A percentile compares a stretch with the other conserved stretches of the same genome.
phyloP scores from a whole-genome alignment of 2,329 filamentous ascomycete species.

The Fusarium compactum region DNA sequence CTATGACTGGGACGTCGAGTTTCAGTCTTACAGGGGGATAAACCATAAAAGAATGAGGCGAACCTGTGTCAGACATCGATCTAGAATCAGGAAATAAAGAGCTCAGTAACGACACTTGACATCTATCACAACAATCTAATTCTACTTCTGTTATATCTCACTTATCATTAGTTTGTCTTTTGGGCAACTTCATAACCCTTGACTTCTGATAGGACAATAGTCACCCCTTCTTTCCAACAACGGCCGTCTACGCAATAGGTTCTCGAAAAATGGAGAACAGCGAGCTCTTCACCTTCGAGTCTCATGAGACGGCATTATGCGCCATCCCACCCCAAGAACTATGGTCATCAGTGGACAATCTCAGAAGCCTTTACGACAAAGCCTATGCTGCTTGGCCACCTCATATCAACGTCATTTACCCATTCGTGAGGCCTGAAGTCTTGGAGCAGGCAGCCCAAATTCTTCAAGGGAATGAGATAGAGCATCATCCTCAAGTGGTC shows the following conservation, averaged over 20 bases:
- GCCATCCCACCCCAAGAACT: constrained; percentile 65
- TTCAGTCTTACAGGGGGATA: background rate
- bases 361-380: constrained; percentile 73
- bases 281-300: constrained; percentile 44
- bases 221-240: background rate
- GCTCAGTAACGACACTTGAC: background rate
- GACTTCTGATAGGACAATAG: background rate
- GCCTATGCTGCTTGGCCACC: constrained; percentile 72
- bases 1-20: background rate
- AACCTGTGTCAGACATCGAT: background rate
- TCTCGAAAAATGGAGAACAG: constrained; percentile 29
- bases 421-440: constrained; percentile 66
- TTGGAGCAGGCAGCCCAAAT: constrained; percentile 58
- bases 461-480: constrained; percentile 34
- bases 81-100: background rate
- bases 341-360: constrained; percentile 62
- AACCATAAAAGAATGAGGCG: background rate
- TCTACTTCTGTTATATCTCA: background rate
- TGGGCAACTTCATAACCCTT: background rate
- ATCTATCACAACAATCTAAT: background rate
- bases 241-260: background rate
- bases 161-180: background rate
- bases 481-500: constrained; percentile 41
- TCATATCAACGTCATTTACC: constrained; percentile 75
- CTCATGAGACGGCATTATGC: constrained; percentile 71